Evolutionary conservation across 768 basidiomycete species (phyloP).

Genomic region (Naganishia kalamii): DNA sequence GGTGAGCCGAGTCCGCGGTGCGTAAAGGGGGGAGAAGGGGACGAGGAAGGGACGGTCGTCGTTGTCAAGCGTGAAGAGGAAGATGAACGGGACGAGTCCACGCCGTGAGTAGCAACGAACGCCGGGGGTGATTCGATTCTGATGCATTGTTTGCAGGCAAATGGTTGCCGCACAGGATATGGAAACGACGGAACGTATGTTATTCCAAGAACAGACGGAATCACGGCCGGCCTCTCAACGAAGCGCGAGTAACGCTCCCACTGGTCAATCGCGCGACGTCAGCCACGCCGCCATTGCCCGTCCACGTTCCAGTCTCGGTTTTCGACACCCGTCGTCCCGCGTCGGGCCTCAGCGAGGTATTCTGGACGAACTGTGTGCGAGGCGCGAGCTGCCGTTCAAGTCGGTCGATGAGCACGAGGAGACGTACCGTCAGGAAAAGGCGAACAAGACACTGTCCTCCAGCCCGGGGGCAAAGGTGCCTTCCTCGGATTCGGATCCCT

Average conservation of each 20-base stretch:
- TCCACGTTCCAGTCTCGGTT: background rate
- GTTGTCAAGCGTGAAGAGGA: background rate
- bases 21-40: background rate
- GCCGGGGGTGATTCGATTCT: too few species aligned
- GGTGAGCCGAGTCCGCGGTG: constrained; percentile 3
- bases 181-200: too few species aligned
- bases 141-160: too few species aligned
- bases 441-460: background rate
- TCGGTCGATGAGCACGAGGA: background rate
- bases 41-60: background rate
- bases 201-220: too few species aligned
- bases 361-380: constrained; percentile 22
- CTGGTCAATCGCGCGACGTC: too few species aligned
- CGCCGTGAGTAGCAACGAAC: too few species aligned
- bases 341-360: constrained; percentile 13
- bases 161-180: too few species aligned
- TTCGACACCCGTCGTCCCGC: background rate
- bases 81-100: background rate
- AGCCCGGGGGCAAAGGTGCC: background rate
- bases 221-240: too few species aligned
- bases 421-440: too few species aligned
- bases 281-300: too few species aligned
- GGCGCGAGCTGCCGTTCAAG: constrained; percentile 23
- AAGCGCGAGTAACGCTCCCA: too few species aligned
- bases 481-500: constrained; percentile 6